phyloP scores from a whole-genome alignment of 768 basidiomycete species.

The Sporobolomyces phaffii region DNA sequence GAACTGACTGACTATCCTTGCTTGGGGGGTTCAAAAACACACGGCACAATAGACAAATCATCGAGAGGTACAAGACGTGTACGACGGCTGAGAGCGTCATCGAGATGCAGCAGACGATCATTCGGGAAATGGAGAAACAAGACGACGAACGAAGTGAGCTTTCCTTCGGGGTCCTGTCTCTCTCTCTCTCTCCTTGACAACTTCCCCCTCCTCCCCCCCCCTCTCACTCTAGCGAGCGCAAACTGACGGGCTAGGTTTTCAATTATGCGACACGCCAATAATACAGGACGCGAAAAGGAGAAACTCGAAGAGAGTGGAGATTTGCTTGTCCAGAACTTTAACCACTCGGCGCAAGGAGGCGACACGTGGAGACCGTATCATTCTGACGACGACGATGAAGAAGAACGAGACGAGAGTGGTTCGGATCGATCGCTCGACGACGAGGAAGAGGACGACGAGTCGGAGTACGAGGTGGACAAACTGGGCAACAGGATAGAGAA shows the following conservation, averaged over 20 bases:
- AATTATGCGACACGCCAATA: no score
- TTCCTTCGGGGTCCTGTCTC: background rate
- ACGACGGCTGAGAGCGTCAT: conserved; percentile 58
- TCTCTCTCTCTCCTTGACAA: no score
- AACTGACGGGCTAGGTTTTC: no score
- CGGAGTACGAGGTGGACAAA: conserved; percentile 31
- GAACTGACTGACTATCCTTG: background rate
- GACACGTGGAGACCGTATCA: conserved; percentile 30
- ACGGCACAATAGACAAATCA: conserved; percentile 52
- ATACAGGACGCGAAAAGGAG: conserved; percentile 27
- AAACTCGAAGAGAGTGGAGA: conserved; percentile 36
- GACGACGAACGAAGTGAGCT: conserved; percentile 35
- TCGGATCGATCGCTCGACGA: no score
- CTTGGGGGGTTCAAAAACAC: no score
- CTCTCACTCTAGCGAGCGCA: no score
- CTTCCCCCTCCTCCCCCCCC: no score
- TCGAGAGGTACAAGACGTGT: conserved; percentile 74
- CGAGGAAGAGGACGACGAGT: conserved; percentile 21
- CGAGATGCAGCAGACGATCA: conserved; percentile 54
- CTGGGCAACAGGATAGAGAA: conserved; percentile 30
- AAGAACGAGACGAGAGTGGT: no score
- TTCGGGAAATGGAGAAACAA: conserved; percentile 48
- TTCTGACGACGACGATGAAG: conserved; percentile 19
- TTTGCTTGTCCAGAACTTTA: conserved; percentile 40
- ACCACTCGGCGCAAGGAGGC: conserved; percentile 24